A percentile compares a stretch with the other conserved stretches of the same genome.
These are phyloP conservation scores for Solanum hybrid DNA, from an alignment of 305 asterid species.

Conservation along the genomic window DNA sequence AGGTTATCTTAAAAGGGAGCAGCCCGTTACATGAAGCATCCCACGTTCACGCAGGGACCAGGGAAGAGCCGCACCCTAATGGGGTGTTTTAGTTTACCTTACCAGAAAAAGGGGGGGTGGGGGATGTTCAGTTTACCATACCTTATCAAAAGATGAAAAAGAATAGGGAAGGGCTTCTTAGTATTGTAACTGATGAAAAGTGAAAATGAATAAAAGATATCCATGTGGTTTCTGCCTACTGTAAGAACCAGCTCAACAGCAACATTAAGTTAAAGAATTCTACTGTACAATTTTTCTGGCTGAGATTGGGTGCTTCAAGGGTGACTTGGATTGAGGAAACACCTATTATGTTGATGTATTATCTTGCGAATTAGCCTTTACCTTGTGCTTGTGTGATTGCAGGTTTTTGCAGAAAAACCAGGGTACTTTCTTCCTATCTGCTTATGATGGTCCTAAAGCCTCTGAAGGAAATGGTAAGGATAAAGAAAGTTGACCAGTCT, in stretches of 20 bases:
- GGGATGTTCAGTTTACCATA: not conserved
- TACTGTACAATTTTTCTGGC: not conserved
- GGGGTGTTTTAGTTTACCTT: not conserved
- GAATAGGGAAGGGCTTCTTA: not conserved
- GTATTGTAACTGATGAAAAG: not conserved
- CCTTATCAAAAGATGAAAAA: not conserved
- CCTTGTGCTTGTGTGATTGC: slow-evolving; percentile 8
- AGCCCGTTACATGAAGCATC: not conserved
- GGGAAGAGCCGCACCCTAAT: not conserved
- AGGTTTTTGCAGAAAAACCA: slow-evolving; percentile 74
- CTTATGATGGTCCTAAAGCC: slow-evolving; percentile 45
- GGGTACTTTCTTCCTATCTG: slow-evolving; percentile 45
- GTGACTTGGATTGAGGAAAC: not conserved
- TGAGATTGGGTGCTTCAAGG: not conserved
- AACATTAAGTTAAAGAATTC: not conserved
- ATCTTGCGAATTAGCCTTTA: not conserved
- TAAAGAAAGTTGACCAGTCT: slow-evolving; percentile 31
- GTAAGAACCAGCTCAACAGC: not conserved
- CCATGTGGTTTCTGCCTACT: not conserved
- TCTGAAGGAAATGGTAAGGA: slow-evolving; percentile 42
- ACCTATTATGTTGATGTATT: not conserved
- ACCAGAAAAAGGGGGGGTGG: not conserved
- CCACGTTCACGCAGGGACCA: not conserved
- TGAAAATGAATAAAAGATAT: not conserved
- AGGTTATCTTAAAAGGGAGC: not conserved